Conservation (phyloP, 2,329 filamentous ascomycete species). For the Ophiostoma himal-ulmi region DNA sequence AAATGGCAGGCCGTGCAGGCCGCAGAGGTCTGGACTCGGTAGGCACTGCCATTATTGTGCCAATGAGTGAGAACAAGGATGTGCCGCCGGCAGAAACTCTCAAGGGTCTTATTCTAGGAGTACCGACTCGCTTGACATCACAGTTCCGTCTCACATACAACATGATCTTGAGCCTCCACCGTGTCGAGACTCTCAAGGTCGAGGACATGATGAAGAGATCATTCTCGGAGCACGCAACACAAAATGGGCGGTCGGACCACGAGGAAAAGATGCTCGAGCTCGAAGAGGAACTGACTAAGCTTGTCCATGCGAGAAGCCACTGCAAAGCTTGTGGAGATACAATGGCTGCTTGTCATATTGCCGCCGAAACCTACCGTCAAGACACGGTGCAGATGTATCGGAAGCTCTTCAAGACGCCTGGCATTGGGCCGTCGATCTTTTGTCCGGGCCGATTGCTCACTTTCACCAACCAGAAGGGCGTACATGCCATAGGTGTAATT, state of each 20-base stretch:
- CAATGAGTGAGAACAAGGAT: slow-evolving; percentile 72
- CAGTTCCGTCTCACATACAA: slow-evolving; percentile 98
- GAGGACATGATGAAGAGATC: slow-evolving; percentile 99
- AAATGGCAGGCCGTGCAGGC: slow-evolving; percentile 95
- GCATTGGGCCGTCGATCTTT: slow-evolving; percentile 71
- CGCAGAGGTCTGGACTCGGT: slow-evolving; percentile 88
- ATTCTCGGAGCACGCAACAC: slow-evolving; percentile 96
- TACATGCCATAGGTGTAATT: slow-evolving; percentile 75
- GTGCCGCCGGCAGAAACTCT: slow-evolving; percentile 79
- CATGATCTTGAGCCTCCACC: slow-evolving; percentile 94
- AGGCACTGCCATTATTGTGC: slow-evolving; percentile 90
- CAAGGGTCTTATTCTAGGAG: slow-evolving; percentile 89
- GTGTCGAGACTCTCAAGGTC: slow-evolving; percentile 94
- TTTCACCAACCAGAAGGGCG: slow-evolving; percentile 69
- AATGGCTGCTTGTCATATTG: slow-evolving; percentile 74
- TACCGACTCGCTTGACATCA: slow-evolving; percentile 89
- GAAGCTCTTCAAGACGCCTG: slow-evolving; percentile 68
- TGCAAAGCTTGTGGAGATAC: slow-evolving; percentile 77
- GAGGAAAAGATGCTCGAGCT: slow-evolving; percentile 91
- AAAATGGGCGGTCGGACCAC: slow-evolving; percentile 87
- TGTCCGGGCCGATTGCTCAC: slow-evolving; percentile 69
- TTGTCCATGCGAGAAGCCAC: slow-evolving; percentile 66
- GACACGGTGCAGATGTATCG: slow-evolving; percentile 77
- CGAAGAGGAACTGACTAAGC: slow-evolving; percentile 80
- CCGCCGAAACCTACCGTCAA: slow-evolving; percentile 71